Evolutionary conservation across 805 yeast species (phyloP).

Genomic region (Wickerhamiella domercqiae): DNA sequence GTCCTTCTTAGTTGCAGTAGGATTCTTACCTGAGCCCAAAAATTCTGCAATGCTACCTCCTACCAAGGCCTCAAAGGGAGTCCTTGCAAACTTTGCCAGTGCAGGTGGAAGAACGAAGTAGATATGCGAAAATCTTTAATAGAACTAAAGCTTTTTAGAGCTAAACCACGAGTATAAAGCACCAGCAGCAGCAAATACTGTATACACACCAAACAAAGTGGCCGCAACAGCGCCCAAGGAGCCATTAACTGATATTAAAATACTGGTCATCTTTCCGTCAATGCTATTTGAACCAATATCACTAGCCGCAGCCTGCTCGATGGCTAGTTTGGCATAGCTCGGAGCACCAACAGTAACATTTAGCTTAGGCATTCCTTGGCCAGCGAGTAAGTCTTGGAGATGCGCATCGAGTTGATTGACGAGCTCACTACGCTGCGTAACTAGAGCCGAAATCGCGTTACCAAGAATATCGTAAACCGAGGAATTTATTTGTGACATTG

Average conservation of each 20-base stretch:
- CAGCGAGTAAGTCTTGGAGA: not conserved
- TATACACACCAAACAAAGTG: not conserved
- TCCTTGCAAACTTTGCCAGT: conserved; percentile 19
- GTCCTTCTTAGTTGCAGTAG: conserved; percentile 62
- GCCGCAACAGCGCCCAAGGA: not conserved
- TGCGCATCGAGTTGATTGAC: not conserved
- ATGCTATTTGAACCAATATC: too few relatives aligned
- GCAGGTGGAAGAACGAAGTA: conserved; percentile 27
- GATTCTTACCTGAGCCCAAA: conserved; percentile 58
- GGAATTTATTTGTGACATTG: too few relatives aligned
- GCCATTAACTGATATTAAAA: not conserved
- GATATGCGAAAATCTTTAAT: not conserved
- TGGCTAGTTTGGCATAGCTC: not conserved
- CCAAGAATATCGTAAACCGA: not conserved
- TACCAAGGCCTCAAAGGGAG: conserved; percentile 33
- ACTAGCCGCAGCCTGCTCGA: not conserved
- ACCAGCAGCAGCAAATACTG: not conserved
- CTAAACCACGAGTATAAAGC: not conserved
- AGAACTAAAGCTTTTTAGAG: too few relatives aligned
- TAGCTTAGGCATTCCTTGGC: not conserved
- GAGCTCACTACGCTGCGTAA: not conserved
- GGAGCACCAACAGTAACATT: not conserved
- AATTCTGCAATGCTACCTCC: conserved; percentile 24
- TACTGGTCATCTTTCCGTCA: not conserved
- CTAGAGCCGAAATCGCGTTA: not conserved